Conservation (phyloP, 257 asterid species). For the Fraxinus quadrangulata region DNA sequence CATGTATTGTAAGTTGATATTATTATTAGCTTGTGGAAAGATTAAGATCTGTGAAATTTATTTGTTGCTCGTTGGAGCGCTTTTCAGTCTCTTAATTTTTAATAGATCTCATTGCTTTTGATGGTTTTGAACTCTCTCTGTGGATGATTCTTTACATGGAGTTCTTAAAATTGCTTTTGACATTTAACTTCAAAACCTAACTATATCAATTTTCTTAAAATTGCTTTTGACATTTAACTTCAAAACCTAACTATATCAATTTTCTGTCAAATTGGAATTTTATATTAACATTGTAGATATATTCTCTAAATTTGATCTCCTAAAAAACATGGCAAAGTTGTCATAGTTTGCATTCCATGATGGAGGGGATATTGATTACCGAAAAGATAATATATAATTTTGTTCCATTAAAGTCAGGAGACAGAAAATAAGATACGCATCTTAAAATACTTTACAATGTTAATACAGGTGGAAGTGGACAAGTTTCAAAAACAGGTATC, state of each 20-base stretch:
- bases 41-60: neutral
- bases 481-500: constrained; percentile 28
- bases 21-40: neutral
- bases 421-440: neutral
- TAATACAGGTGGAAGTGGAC: constrained; percentile 40
- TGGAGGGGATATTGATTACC: neutral
- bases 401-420: neutral
- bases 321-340: neutral
- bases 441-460: neutral
- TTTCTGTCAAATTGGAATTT: neutral
- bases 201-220: neutral
- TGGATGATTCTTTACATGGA: too few species aligned
- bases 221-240: too few species aligned
- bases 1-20: neutral
- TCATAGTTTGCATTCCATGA: neutral
- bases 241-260: neutral
- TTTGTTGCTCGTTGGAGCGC: too few species aligned
- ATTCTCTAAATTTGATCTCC: neutral
- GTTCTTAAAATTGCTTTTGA: too few species aligned
- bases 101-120: neutral
- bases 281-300: neutral
- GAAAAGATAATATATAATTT: constrained; percentile 5
- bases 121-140: too few species aligned
- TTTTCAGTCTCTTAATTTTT: too few species aligned
- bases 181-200: neutral